Evolutionary conservation across 495 filamentous ascomycete species (phyloP).

Genomic region (Penicillium coffeae): DNA sequence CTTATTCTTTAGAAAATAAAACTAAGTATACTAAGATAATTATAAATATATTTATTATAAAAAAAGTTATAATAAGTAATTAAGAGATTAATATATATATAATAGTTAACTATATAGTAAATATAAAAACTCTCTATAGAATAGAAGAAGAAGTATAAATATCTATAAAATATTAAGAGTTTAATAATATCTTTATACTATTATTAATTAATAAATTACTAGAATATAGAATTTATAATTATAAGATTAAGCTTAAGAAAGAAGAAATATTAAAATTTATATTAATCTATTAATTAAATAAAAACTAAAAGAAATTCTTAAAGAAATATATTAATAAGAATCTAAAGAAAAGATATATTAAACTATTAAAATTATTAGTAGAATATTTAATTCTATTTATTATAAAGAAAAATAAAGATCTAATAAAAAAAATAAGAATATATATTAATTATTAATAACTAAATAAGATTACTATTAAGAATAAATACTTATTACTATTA

Average conservation of each 20-base stretch:
- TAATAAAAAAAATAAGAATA: constrained; percentile 6
- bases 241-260: constrained; percentile 5
- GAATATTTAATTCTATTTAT: constrained; percentile 19
- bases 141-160: neutral
- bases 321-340: constrained; percentile 6
- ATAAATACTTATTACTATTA: constrained; percentile 19
- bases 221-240: neutral
- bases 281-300: constrained; percentile 12
- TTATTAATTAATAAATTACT: neutral
- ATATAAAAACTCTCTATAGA: neutral
- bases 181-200: constrained; percentile 1
- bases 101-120: neutral
- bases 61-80: neutral
- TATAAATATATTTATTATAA: neutral
- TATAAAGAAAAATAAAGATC: constrained; percentile 21
- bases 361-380: constrained; percentile 6
- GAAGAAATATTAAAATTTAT: constrained; percentile 2
- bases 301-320: constrained; percentile 4
- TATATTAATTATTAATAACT: constrained; percentile 23
- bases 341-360: constrained; percentile 11
- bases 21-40: neutral
- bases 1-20: neutral
- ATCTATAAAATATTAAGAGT: neutral
- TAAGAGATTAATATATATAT: neutral
- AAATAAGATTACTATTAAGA: constrained; percentile 24